These are phyloP conservation scores for Boletus tomentosulus DNA, from an alignment of 768 basidiomycete genomes.

Conservation along the genomic window DNA sequence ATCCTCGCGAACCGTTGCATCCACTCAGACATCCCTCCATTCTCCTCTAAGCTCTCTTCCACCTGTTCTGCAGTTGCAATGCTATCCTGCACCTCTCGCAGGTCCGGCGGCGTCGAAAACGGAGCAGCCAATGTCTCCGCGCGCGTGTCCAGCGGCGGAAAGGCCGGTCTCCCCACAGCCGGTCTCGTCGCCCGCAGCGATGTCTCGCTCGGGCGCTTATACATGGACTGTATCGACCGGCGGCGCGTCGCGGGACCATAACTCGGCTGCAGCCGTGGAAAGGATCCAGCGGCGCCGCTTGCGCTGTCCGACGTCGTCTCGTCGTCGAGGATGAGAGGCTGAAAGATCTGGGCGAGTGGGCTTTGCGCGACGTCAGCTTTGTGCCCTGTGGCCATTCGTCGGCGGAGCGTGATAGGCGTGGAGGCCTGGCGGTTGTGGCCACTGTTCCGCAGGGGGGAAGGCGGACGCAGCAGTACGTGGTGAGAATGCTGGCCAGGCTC, in stretches of 20 bases:
- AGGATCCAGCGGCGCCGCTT: conserved; percentile 7
- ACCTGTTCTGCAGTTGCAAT: conserved; percentile 24
- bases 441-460: conserved; percentile 8
- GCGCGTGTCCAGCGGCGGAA: conserved; percentile 24
- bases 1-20: conserved; percentile 37
- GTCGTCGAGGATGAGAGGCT: conserved; percentile 58
- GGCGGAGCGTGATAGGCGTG: conserved; percentile 13
- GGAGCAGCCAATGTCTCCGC: conserved; percentile 13
- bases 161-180: conserved; percentile 5
- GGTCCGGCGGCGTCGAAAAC: conserved; percentile 29
- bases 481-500: conserved; percentile 7
- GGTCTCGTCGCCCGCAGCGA: conserved; percentile 2
- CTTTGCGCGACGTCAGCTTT: conserved; percentile 31
- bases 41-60: conserved; percentile 26
- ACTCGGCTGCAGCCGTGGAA: conserved; percentile 21
- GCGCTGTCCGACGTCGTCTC: conserved; percentile 25
- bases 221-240: conserved; percentile 28
- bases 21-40: conserved; percentile 26
- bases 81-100: neutral
- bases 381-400: conserved; percentile 15
- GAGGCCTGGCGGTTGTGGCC: conserved; percentile 14
- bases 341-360: conserved; percentile 73
- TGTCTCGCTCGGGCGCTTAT: conserved; percentile 14
- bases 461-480: neutral
- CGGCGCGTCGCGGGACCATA: conserved; percentile 40